phyloP scores from a whole-genome alignment of 345 rosid genomes.

The Kernera saxatilis region DNA sequence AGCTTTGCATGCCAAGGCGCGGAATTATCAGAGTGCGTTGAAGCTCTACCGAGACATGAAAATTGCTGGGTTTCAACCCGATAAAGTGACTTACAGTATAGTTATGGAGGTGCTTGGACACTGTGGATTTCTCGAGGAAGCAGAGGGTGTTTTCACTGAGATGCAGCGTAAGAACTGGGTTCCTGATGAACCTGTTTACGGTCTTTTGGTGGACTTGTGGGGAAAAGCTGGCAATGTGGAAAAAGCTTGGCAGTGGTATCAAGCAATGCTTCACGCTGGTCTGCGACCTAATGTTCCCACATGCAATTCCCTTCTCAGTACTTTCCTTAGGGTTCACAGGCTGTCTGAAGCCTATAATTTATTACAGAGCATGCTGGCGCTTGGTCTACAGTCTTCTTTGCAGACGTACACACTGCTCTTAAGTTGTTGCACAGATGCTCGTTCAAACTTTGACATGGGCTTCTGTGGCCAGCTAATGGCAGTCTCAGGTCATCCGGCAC shows the following conservation, averaged over 20 bases:
- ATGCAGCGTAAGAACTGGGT: slow-evolving; percentile 86
- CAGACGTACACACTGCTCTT: slow-evolving; percentile 89
- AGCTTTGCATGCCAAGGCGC: slow-evolving; percentile 88
- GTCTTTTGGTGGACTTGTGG: slow-evolving; percentile 93
- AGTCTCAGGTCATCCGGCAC: slow-evolving; percentile 84
- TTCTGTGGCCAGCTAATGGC: slow-evolving; percentile 79
- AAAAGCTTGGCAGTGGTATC: slow-evolving; percentile 93
- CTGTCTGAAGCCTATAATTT: slow-evolving; percentile 74
- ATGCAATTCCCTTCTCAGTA: slow-evolving; percentile 87
- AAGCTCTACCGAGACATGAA: slow-evolving; percentile 81
- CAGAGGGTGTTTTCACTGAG: slow-evolving; percentile 74
- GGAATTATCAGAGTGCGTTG: slow-evolving; percentile 76
- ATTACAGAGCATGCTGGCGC: slow-evolving; percentile 62
- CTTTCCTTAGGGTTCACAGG: slow-evolving; percentile 67
- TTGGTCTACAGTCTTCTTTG: slow-evolving; percentile 68
- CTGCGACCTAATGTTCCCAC: slow-evolving; percentile 90
- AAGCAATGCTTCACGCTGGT: slow-evolving; percentile 75
- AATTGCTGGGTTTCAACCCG: slow-evolving; percentile 80
- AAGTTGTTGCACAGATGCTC: slow-evolving; percentile 86
- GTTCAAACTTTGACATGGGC: slow-evolving; percentile 63
- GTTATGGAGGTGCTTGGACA: slow-evolving; percentile 99
- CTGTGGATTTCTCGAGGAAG: slow-evolving; percentile 86
- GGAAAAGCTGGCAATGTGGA: slow-evolving; percentile 85
- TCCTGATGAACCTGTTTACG: slow-evolving; percentile 94
- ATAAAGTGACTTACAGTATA: slow-evolving; percentile 90